Conservation (phyloP, 306 rosid species). For the Hippophae tibetana region DNA sequence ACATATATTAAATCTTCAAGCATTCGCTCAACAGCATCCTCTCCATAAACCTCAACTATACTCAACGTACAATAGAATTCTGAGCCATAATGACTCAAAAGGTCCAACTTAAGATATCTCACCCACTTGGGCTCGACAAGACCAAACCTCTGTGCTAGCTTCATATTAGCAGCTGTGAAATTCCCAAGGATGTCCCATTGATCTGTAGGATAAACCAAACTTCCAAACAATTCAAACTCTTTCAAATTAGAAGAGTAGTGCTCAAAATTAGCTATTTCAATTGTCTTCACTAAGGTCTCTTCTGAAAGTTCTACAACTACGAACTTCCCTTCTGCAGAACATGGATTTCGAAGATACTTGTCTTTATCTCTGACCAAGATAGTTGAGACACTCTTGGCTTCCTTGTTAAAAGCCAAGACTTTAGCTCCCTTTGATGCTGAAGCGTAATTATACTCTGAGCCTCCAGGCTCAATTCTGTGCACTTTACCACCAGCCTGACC, state of each 20-base stretch:
- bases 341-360: conserved; percentile 88
- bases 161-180: conserved; percentile 74
- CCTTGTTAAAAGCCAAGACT: conserved; percentile 88
- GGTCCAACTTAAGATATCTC: conserved; percentile 81
- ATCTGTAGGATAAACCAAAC: conserved; percentile 82
- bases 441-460: conserved; percentile 82
- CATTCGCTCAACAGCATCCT: conserved; percentile 96
- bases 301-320: conserved; percentile 86
- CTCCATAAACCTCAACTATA: conserved; percentile 66
- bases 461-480: conserved; percentile 87
- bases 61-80: conserved; percentile 93
- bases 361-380: conserved; percentile 78
- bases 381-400: conserved; percentile 91
- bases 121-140: conserved; percentile 91
- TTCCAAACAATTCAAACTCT: conserved; percentile 68
- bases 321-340: conserved; percentile 79
- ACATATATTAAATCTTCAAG: conserved; percentile 73
- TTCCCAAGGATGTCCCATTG: conserved; percentile 75
- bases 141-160: conserved; percentile 61
- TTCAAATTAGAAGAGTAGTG: conserved; percentile 87
- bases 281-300: conserved; percentile 83
- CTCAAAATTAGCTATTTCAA: conserved; percentile 83
- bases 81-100: conserved; percentile 74
- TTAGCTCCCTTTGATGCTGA: conserved; percentile 98
- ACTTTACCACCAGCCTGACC: conserved; percentile 48